Percentiles rank a stretch among this genome's conserved stretches.
Evolutionary conservation across 1,284 basidiomycete genomes (phyloP).

Genomic region (Ustilago hordei): DNA sequence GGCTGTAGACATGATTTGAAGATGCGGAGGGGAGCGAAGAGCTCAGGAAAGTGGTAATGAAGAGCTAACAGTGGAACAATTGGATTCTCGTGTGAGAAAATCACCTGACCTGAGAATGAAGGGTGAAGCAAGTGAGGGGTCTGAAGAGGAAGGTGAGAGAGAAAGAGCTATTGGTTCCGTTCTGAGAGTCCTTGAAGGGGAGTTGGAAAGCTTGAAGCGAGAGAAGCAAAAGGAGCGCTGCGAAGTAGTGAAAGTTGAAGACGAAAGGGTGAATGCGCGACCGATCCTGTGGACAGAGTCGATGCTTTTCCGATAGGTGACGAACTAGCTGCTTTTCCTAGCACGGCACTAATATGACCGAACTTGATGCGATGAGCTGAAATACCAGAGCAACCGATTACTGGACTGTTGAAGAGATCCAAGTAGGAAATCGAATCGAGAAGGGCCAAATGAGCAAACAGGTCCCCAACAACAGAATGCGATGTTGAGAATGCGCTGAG

Average conservation of each 20-base stretch:
- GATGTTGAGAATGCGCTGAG: slow-evolving; percentile 9
- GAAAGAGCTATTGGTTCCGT: slow-evolving; percentile 6
- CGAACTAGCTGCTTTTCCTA: slow-evolving; percentile 22
- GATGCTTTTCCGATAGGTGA: slow-evolving; percentile 27
- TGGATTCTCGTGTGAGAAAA: not conserved
- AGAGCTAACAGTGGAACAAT: not conserved
- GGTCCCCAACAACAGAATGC: not conserved
- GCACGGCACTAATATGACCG: not conserved
- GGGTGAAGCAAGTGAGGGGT: not conserved
- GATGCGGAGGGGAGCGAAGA: not conserved
- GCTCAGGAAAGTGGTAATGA: not conserved
- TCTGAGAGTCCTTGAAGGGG: slow-evolving; percentile 2
- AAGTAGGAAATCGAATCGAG: not conserved
- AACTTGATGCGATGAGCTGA: slow-evolving; percentile 9
- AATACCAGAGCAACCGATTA: slow-evolving; percentile 4
- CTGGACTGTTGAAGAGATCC: not conserved
- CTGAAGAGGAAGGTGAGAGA: not conserved
- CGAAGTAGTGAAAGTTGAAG: not conserved
- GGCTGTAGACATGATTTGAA: slow-evolving; percentile 45
- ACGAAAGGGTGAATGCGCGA: slow-evolving; percentile 21
- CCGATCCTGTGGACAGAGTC: not conserved
- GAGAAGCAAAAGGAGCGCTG: slow-evolving; percentile 6
- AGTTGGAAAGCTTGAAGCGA: slow-evolving; percentile 4
- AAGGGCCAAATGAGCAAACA: not conserved
- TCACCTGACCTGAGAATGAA: not conserved